Evolutionary conservation across 371 early-diverging fungal species (phyloP), one percentile per base, ranked within the genome.

Genomic region (Mortierella polycephala): DNA sequence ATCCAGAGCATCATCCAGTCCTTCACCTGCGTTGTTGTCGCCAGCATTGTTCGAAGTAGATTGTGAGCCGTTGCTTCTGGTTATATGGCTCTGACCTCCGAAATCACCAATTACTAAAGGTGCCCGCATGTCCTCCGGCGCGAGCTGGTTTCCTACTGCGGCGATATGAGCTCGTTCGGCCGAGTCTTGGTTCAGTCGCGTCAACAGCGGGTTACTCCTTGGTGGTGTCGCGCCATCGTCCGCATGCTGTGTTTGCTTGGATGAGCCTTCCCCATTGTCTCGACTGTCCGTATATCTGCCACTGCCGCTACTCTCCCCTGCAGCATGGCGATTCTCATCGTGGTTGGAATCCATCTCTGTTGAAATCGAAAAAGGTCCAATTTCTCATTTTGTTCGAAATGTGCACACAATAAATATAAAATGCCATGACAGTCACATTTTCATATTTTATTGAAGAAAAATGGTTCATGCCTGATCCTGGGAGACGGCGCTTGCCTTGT

Each of bases 91-190:
- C 1, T 68, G 14, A 0, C 72, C 77, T 8, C 67, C 65, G 55
- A 63, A 77, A 45, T 77, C 77, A 8, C 77, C 77, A 18, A 77
- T 77, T 16, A 77, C 69, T 0, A 66, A 53, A 1, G 72, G 79
- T 1, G 62, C 73, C 21, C 45, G 40, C 16, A 63, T 51, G 5
- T 67, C 73, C 13, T 72, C 77, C 1, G 71, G 60, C 11, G 71
- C 77, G 16, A 76, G 71, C 39, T 67, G 69, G 39, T 65, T 20
- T 2, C 79, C 65, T 7, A 79, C 73, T 1, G 71, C 69, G 3
- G 69, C 72, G 16, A 79, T 49, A 41, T 73, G 68, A 1, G 72
- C 79, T 9, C 73, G 57, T 50, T 79, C 79, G 12, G 61, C 69
- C 12, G 73, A 68, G 63, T 63, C 62, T 40, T 73, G 79, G 59